These are phyloP conservation scores for Panaeolus cyanescens DNA, from an alignment of 768 basidiomycete genomes.

Conservation along the genomic window DNA sequence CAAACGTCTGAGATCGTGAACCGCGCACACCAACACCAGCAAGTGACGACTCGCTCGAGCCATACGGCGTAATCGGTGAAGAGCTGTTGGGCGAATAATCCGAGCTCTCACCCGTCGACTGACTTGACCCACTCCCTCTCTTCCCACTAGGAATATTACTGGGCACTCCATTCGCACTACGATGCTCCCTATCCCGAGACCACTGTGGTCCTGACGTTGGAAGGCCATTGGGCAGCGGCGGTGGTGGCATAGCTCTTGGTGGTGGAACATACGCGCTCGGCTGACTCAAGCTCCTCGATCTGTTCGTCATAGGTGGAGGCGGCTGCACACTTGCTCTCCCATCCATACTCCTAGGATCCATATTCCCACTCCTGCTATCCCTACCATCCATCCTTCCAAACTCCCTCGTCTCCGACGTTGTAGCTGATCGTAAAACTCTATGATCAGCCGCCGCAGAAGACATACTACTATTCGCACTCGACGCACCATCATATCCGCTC, in stretches of 20 bases:
- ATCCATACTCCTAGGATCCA: constrained; percentile 2
- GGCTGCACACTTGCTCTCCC: constrained; percentile 12
- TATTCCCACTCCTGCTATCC: constrained; percentile 7
- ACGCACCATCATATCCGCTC: constrained; percentile 48
- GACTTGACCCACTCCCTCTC: constrained; percentile 83
- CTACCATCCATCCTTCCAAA: constrained; percentile 1
- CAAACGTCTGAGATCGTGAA: constrained; percentile 58
- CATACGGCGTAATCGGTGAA: constrained; percentile 88
- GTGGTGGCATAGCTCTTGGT: constrained; percentile 52
- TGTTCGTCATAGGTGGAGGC: constrained; percentile 39
- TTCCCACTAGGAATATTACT: constrained; percentile 53
- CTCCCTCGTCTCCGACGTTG: constrained; percentile 25
- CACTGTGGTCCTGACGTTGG: constrained; percentile 40
- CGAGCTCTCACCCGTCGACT: constrained; percentile 79
- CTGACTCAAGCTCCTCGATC: constrained; percentile 81
- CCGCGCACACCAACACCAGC: constrained; percentile 55
- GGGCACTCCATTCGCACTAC: constrained; percentile 19
- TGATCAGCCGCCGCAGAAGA: constrained; percentile 29
- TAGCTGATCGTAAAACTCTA: constrained; percentile 30
- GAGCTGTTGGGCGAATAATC: constrained; percentile 85
- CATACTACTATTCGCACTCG: constrained; percentile 12
- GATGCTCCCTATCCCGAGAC: constrained; percentile 20
- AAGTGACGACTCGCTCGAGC: constrained; percentile 85
- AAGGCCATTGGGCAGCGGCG: constrained; percentile 44
- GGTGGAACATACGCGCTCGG: constrained; percentile 71